Evolutionary conservation across 768 basidiomycete species (phyloP).

Genomic region (Sutorius australiensis): DNA sequence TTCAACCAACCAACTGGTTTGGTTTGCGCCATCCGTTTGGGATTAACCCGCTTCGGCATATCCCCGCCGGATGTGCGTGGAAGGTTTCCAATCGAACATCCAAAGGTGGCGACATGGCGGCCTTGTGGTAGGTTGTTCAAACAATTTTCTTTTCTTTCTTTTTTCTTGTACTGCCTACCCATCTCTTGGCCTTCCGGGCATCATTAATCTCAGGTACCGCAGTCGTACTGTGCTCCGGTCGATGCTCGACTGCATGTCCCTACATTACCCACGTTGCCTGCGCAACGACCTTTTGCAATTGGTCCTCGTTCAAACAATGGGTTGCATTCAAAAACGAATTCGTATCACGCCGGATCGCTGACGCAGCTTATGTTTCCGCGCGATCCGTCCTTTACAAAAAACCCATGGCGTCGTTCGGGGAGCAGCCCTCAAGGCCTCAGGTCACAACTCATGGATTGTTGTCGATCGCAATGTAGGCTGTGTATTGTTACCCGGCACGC

Average conservation of each 20-base stretch:
- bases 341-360: neutral
- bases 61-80: conserved; percentile 11
- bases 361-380: neutral
- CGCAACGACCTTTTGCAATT: neutral
- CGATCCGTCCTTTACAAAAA: neutral
- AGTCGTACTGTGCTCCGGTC: neutral
- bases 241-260: neutral
- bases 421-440: neutral
- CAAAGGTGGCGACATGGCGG: conserved; percentile 6
- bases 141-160: neutral
- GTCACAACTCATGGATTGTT: neutral
- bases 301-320: neutral
- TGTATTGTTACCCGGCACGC: conserved; percentile 5
- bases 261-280: neutral
- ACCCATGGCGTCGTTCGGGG: neutral
- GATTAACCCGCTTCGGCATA: conserved; percentile 4
- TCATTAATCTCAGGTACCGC: conserved; percentile 4
- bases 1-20: conserved; percentile 6
- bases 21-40: neutral
- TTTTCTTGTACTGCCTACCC: neutral
- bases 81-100: conserved; percentile 24
- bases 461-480: conserved; percentile 14
- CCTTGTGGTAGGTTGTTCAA: neutral
- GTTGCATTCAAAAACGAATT: neutral
- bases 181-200: neutral